Evolutionary conservation across 2,329 filamentous ascomycete genomes (phyloP), one percentile per base, ranked within the genome.

Genomic region (Lanzia echinophila): DNA sequence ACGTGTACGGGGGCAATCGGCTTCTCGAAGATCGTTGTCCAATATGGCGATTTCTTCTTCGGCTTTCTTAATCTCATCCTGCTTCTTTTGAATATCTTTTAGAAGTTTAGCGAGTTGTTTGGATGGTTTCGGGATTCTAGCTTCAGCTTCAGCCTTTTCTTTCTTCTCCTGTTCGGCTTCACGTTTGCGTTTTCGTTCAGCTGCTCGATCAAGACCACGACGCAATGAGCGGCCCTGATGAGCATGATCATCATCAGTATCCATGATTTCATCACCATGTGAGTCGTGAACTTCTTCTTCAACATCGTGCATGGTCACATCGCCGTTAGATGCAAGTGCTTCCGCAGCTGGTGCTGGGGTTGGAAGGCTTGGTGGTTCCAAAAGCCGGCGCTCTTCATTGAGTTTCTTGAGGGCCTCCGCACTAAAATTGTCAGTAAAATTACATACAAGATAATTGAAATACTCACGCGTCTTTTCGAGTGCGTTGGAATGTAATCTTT

Each of bases 21-120:
- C 90, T 71, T 97, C 92, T 50, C 94, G 87, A 44, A 99, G 77
- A 68, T 97, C 91, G 64, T 95, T 91, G 63, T 97, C 92, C 49
- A 95, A 82, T 32, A 86, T 79, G 3, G 83, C 83, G 59, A 99
- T 95, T 64, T 92, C 86, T 6, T 87, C 86, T 68, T 99, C 92
- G 65, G 87, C 90, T 50, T 87, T 81, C 67, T 83, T 83, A 65
- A 99, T 85, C 43, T 84, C 76, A 0, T 86, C 83, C 65, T 95
- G 88, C 67, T 92, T 88, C 68, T 91, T 90, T 58, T 92, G 85
- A 55, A 96, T 95, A 58, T 95, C 90, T 64, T 90, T 90, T 47
- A 95, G 70, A 1, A 97, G 76, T 68, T 91, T 92, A 67, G 88
- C 80, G 71, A 94, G 95, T 67, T 95, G 87, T 68, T 94, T 95